Base-by-base conservation (phyloP, 129 eudicot genomes). In the Saposhnikovia divaricata region DNA sequence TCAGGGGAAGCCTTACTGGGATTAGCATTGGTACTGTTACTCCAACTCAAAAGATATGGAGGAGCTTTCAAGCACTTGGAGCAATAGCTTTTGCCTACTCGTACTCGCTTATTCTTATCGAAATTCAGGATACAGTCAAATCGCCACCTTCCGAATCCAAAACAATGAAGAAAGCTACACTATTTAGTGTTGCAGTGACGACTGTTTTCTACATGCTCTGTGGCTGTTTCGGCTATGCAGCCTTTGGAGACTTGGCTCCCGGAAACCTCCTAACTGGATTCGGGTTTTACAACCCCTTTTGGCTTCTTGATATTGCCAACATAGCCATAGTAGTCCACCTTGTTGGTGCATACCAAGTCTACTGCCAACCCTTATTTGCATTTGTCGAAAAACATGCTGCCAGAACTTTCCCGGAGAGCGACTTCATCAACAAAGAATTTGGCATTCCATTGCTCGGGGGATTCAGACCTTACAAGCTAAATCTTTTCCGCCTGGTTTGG, bases 221-320 rank as follows among this genome's bases (percentile, higher is more conserved):
- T 77, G 93, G 93, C 37, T 85, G 91, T 80, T 81, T 89, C 39
- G 93, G 93, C 15, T 89, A 89, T 9, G 93, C 93, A 4, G 88
- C 93, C 25, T 89, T 89, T 59, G 93, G 93, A 9, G 93, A 89
- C 87, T 84, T 83, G 12, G 86, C 91, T 55, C 93, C 93, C 0
- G 93, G 93, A 6, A 89, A 89, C 85, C 93, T 89, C 83, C 85
- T 89, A n/a, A 89, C 93, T 6, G 93, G 93, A 0, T 89, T 89
- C 38, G 93, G 93, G 0, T 87, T 87, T 79, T 89, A 83, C 42
- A 87, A 89, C 77, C 93, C 89, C 0, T 89, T 10, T 65, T 87
- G 93, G 93, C 88, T 89, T 23, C 89, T 89, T n/a, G 93, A 89
- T 72, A 85, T 89, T 11, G 93, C 93, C 44, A 89, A 89, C 63